Evolutionary conservation across 495 filamentous ascomycete genomes (phyloP).

Genomic region (Penicillium daleae): DNA sequence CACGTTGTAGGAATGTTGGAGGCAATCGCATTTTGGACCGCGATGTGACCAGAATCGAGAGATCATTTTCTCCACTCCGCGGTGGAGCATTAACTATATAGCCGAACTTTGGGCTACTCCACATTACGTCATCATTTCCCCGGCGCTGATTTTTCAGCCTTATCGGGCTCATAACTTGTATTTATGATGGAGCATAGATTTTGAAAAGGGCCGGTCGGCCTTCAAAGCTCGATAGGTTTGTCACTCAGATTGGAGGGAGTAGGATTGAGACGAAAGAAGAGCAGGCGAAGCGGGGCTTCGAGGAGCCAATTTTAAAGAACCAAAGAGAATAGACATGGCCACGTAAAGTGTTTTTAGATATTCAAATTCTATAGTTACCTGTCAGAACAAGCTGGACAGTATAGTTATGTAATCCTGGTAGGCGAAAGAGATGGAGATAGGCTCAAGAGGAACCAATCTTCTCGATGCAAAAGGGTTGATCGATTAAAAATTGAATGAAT

Average conservation of each 20-base stretch:
- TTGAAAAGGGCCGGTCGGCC: background rate
- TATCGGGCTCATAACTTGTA: background rate
- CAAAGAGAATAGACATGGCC: too few relatives aligned
- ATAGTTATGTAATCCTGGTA: background rate
- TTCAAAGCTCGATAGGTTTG: background rate
- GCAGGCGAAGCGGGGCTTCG: background rate
- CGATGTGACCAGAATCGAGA: background rate
- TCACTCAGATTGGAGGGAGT: too few relatives aligned
- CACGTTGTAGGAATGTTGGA: background rate
- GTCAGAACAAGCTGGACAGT: background rate
- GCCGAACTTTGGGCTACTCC: background rate
- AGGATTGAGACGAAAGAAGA: background rate
- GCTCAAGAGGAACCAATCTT: background rate
- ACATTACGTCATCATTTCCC: background rate
- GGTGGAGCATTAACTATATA: background rate
- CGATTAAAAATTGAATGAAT: background rate
- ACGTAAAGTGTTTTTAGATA: background rate
- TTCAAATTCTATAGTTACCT: background rate
- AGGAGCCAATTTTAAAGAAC: too few relatives aligned
- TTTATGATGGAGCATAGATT: background rate
- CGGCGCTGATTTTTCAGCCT: background rate
- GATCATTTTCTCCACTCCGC: background rate
- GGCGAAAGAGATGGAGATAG: background rate
- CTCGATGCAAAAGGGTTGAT: background rate
- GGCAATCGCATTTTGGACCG: background rate